Base-by-base conservation (phyloP, 805 yeast species). In the Starmerella roubikii region DNA sequence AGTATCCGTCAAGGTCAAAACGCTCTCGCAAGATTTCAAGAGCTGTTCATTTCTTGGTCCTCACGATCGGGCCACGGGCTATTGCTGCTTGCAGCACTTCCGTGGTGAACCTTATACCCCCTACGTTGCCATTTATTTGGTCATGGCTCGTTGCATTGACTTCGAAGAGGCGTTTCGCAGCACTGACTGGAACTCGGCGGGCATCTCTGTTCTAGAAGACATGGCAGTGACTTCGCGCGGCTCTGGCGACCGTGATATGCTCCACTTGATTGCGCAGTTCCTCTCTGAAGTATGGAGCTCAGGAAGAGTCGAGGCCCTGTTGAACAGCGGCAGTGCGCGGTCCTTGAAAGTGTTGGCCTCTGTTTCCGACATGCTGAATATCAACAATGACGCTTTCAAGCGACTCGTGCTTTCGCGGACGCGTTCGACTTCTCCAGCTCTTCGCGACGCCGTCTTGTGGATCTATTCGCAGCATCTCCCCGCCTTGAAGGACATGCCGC, bases 391-490 rank as follows among this genome's bases (percentile, higher is more conserved):
- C 15, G 24, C 20, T 3, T n/a, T 41, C 17, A 30, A 8, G 15
- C 10, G 20, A 6, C 15, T 35, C 11, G 17, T 41, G n/a, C 18
- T 12, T n/a, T 2, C 8, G 13, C 16, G 26, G 26, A n/a, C 25
- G n/a, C 21, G n/a, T 17, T 10, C 36, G 12, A 28, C 16, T 2
- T 13, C 32, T 13, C 31, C 30, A 3, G 20, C 29, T 11, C 34
- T 37, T 15, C 13, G 37, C 30, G 36, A 39, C 25, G 44, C 48
- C 1, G 39, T 36, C 2, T 21, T 42, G 31, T 45, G 48, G 48
- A 39, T 45, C 12, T 45, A 25, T 21, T 38, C 30, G 27, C 20
- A 34, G 35, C 24, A 27, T 10, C 17, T 18, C 3, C 18, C 12
- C 5, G 30, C 36, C 5, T 39, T 36, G 8, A 20, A 30, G 5